Evolutionary conservation across 345 rosid genomes (phyloP), one percentile per base, ranked within the genome.

Genomic region (Draba incana): DNA sequence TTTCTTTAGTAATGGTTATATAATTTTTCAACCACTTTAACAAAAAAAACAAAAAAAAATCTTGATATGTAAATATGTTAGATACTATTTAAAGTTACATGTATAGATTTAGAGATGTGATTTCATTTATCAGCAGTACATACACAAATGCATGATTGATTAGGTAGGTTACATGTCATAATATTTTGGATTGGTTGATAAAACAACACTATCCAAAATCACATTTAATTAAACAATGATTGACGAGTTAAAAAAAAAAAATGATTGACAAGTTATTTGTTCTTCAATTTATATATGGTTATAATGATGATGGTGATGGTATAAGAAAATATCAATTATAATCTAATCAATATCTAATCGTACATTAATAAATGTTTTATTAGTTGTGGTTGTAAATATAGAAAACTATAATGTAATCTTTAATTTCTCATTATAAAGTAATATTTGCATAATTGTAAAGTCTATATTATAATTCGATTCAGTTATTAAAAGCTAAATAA

Each of bases 161-260:
- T 67, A 45, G 78, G 68, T 67, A 53, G 63, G 39, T 46, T 74
- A 67, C 11, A 66, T 67, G 78, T 74, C 67, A 67, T 37, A 41
- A 53, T 74, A 66, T 28, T 59, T 56, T 37, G 72, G 72, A 67
- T 60, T 6, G 73, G 73, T 74, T 74, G 73, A 60, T 74, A 46
- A 74, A 74, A 67, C 68, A 27, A 60, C 78, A 66, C 68, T 57
- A 52, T 74, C 68, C 28, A 66, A 59, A 50, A 59, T 66, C 49
- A 52, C 7, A 42, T 24, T 52, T 4, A 42, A 30, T 52, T 4
- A 42, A 30, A 43, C 55, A 73, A 58, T 74, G 37, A 52, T 74
- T 67, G 63, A 16, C 15, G 47, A 23, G 20, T 20, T 20, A 20
- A 20, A 20, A 20, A 20, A 20, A 20, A 20, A 20, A 0, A 30